These are phyloP conservation scores for Piper betle DNA, from an alignment of 164 flowering plant species.

Conservation along the genomic window DNA sequence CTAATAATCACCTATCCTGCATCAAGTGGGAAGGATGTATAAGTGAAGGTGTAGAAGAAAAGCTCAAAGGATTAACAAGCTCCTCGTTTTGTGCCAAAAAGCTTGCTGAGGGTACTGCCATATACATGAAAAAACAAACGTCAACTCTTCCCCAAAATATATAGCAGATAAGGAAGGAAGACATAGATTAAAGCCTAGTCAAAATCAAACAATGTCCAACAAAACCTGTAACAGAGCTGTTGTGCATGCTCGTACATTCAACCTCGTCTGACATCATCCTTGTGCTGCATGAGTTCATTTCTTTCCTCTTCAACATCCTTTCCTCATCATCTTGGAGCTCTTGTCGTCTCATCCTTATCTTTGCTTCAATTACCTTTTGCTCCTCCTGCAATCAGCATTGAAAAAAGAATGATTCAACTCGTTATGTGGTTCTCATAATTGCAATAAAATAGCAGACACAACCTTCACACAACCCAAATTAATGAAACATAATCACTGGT, in stretches of 20 bases:
- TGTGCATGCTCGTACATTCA: constrained; percentile 21
- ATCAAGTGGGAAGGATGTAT: constrained; percentile 30
- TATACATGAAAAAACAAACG: not conserved
- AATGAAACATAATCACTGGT: not conserved
- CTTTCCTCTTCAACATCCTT: constrained; percentile 48
- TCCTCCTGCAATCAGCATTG: constrained; percentile 97
- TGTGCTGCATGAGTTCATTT: constrained; percentile 35
- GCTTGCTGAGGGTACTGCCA: constrained; percentile 33
- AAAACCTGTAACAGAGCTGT: constrained; percentile 45
- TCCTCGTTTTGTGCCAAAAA: constrained; percentile 41
- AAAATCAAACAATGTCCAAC: not conserved
- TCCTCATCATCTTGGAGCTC: constrained; percentile 85
- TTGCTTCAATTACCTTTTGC: constrained; percentile 93
- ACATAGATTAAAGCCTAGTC: not conserved
- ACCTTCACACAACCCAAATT: not conserved
- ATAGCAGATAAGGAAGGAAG: not conserved
- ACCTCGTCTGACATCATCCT: constrained; percentile 23
- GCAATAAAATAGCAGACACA: not conserved
- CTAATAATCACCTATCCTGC: constrained; percentile 39
- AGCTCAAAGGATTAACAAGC: constrained; percentile 32
- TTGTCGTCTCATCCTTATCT: constrained; percentile 79
- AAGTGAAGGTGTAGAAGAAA: constrained; percentile 15
- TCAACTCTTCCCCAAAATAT: not conserved
- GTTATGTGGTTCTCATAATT: too few species aligned
- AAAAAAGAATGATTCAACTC: not conserved